Base-by-base conservation (phyloP, 768 basidiomycete species). In the Russula virescens region DNA sequence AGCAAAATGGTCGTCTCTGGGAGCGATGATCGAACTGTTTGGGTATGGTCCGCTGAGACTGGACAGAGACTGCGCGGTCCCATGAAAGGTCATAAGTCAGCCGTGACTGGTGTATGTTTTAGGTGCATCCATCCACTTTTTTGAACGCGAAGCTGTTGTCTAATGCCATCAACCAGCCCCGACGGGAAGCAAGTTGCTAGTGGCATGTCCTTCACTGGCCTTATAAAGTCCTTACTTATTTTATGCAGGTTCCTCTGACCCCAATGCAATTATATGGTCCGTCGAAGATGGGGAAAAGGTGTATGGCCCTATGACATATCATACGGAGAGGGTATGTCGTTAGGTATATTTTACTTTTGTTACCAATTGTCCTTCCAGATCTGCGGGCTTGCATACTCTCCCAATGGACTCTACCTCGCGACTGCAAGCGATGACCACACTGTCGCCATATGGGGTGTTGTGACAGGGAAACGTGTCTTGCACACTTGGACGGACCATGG, bases 381-480 rank as follows among this genome's bases (percentile, higher is more conserved):
- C 19, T 43, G 35, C 40, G 55, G 45, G 1, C 2, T 68, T 19
- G 57, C 61, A 4, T 68, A 68, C 42, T 63, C 66, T 25, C 61
- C 65, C 3, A 55, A 68, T 47, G 66, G 66, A 11, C 45, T 19
- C 21, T 56, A 58, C 25, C 50, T 78, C 10, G 80, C 76, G 5
- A 80, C 80, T 0, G 80, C 78, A 0, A 78, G 78, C 28, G 69
- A 80, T 28, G 81, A 83, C 69, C 79, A 80, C 70, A 71, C 73
- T 23, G 78, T 81, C 62, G 74, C 73, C 52, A 63, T 83, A 26
- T 83, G 81, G 81, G 79, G 82, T 66, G 70, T 75, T 5, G 62
- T 67, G 43, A 75, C 75, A 2, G 80, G 81, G 0, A 77, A 80
- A 65, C 78, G 77, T 61, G 62, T 81, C 14, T 71, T 74, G 8